These are phyloP conservation scores for Spizellomyces sp. DNA, from an alignment of 192 early-diverging fungal species.

Conservation along the genomic window DNA sequence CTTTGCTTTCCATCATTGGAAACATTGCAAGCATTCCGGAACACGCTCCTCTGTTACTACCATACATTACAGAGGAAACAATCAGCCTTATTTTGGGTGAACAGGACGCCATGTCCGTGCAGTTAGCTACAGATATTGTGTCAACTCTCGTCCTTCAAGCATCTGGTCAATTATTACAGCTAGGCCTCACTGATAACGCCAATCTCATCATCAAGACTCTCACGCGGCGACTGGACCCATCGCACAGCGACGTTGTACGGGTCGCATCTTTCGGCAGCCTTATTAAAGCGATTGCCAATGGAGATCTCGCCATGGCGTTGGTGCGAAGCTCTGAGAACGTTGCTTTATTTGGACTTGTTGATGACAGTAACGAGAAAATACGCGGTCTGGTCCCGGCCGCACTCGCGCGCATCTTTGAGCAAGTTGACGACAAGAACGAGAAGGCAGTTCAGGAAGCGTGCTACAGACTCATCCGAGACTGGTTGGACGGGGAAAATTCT, in stretches of 20 bases:
- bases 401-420: constrained; percentile 29
- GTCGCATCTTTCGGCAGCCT: constrained; percentile 23
- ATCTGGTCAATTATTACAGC: neutral
- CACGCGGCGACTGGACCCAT: neutral
- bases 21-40: constrained; percentile 12
- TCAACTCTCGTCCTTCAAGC: constrained; percentile 7
- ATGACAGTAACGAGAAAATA: constrained; percentile 11
- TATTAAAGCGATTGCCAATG: constrained; percentile 23
- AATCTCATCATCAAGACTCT: constrained; percentile 11
- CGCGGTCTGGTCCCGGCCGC: constrained; percentile 27
- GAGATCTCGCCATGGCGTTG: constrained; percentile 14
- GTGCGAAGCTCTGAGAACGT: neutral
- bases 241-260: constrained; percentile 8
- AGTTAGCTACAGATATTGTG: neutral
- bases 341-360: constrained; percentile 10
- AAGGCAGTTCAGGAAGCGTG: constrained; percentile 18
- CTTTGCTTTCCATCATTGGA: constrained; percentile 11
- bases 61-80: neutral
- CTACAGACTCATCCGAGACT: neutral
- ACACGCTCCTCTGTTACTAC: neutral
- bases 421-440: constrained; percentile 7
- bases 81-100: constrained; percentile 1
- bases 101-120: neutral
- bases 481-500: constrained; percentile 9
- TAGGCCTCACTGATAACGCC: neutral